A percentile compares a stretch with the other conserved stretches of the same genome.
Conservation (phyloP, 192 early-diverging fungal species). For the Thamnidium elegans region DNA sequence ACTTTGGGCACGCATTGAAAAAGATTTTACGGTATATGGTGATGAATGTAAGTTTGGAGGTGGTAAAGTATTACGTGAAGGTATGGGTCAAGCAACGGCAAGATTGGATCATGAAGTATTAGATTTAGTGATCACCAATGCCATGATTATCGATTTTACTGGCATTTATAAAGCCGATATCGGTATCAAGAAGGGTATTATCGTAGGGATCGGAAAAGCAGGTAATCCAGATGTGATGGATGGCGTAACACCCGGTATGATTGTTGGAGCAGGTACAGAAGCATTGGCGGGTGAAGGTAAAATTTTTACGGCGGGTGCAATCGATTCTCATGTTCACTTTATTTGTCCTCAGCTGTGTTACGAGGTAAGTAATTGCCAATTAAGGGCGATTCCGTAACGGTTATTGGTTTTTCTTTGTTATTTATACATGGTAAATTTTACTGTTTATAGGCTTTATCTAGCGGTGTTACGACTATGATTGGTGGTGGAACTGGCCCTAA, state of each 20-base stretch:
- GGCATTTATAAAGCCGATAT: conserved; percentile 99
- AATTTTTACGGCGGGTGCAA: conserved; percentile 91
- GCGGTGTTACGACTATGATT: conserved; percentile 80
- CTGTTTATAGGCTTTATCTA: conserved; percentile 56
- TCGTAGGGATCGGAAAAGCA: conserved; percentile 94
- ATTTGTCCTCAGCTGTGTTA: conserved; percentile 89
- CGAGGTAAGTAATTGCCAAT: conserved; percentile 51
- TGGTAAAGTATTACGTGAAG: conserved; percentile 90
- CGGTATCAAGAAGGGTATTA: conserved; percentile 82
- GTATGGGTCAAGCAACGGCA: conserved; percentile 87
- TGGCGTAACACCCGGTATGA: conserved; percentile 84
- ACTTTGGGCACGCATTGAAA: conserved; percentile 84
- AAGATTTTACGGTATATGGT: conserved; percentile 87
- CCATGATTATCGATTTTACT: conserved; percentile 86
- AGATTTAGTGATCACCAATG: conserved; percentile 95
- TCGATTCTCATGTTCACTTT: conserved; percentile 95
- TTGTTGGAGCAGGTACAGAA: conserved; percentile 86
- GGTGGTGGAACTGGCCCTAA: conserved; percentile 95
- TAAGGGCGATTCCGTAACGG: too few relatives aligned
- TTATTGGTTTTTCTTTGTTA: neutral
- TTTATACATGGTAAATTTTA: neutral
- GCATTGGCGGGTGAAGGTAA: conserved; percentile 87
- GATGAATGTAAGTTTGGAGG: conserved; percentile 98
- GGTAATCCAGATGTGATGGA: conserved; percentile 98
- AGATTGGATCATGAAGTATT: conserved; percentile 68